These are phyloP conservation scores for Brassica rapa DNA, from an alignment of 345 rosid genomes.

Conservation along the genomic window DNA sequence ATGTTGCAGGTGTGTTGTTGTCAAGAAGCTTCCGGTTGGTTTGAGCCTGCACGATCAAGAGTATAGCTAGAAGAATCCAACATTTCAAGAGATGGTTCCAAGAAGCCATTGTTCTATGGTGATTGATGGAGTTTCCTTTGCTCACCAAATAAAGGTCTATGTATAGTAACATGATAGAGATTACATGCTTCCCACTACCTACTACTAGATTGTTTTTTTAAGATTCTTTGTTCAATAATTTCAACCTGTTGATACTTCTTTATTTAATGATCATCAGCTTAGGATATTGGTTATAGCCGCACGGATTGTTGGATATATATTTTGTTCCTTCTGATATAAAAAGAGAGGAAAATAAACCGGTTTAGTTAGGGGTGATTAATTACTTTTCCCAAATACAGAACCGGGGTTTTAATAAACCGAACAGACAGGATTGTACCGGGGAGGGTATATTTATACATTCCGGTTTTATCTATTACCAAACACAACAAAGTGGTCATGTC, in stretches of 20 bases:
- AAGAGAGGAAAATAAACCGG: neutral
- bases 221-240: neutral
- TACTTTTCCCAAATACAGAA: neutral
- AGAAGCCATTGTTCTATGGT: slow-evolving; percentile 5
- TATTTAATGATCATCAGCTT: neutral
- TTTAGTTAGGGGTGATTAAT: neutral
- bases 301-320: neutral
- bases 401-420: neutral
- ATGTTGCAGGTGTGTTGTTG: neutral
- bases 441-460: neutral
- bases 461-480: slow-evolving; percentile 25
- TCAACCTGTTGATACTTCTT: neutral
- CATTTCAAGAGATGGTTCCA: slow-evolving; percentile 19
- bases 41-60: slow-evolving; percentile 27
- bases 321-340: neutral
- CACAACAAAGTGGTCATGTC: slow-evolving; percentile 37
- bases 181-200: slow-evolving; percentile 20
- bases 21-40: slow-evolving; percentile 15
- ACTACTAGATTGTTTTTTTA: neutral
- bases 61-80: slow-evolving; percentile 12
- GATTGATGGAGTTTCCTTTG: neutral
- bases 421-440: neutral
- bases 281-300: neutral
- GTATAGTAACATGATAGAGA: neutral
- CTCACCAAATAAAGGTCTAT: neutral